Percentiles rank a stretch among this genome's conserved stretches.
Conservation (phyloP, 257 asterid species). For the Verbena officinalis region DNA sequence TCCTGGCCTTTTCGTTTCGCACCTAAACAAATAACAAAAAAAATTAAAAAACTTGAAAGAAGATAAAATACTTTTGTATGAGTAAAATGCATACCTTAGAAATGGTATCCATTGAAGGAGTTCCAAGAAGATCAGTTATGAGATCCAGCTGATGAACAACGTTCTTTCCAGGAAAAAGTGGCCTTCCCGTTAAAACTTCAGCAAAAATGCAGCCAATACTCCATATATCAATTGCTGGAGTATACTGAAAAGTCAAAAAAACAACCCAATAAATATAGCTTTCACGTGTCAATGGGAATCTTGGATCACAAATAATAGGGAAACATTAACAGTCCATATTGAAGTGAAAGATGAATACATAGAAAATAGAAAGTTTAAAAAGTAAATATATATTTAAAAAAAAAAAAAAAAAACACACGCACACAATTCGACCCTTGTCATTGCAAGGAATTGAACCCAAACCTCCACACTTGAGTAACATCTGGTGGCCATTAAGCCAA, state of each 20-base stretch:
- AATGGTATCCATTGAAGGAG: slow-evolving; percentile 85
- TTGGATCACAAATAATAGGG: too few species aligned
- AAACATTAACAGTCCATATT: too few species aligned
- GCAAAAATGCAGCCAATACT: slow-evolving; percentile 97
- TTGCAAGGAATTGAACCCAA: too few species aligned
- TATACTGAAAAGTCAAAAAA: slow-evolving; percentile 54
- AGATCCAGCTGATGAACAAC: slow-evolving; percentile 96
- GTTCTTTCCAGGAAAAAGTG: slow-evolving; percentile 87
- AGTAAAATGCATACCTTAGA: slow-evolving; percentile 59
- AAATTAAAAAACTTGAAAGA: slow-evolving; percentile 13
- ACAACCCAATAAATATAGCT: slow-evolving; percentile 11
- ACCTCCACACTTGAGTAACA: too few species aligned
- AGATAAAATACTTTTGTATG: background rate
- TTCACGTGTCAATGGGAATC: too few species aligned
- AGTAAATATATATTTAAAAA: too few species aligned
- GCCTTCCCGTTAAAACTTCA: slow-evolving; percentile 87
- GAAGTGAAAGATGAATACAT: too few species aligned
- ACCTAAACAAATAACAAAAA: slow-evolving; percentile 47
- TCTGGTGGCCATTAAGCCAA: too few species aligned
- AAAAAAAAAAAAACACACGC: too few species aligned
- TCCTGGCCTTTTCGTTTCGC: slow-evolving; percentile 91
- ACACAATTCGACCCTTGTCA: too few species aligned
- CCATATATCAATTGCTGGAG: slow-evolving; percentile 96
- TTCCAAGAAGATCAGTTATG: too few species aligned
- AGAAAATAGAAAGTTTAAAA: too few species aligned